Conservation (phyloP, 2,329 filamentous ascomycete species). For the Fusarium algeriense region DNA sequence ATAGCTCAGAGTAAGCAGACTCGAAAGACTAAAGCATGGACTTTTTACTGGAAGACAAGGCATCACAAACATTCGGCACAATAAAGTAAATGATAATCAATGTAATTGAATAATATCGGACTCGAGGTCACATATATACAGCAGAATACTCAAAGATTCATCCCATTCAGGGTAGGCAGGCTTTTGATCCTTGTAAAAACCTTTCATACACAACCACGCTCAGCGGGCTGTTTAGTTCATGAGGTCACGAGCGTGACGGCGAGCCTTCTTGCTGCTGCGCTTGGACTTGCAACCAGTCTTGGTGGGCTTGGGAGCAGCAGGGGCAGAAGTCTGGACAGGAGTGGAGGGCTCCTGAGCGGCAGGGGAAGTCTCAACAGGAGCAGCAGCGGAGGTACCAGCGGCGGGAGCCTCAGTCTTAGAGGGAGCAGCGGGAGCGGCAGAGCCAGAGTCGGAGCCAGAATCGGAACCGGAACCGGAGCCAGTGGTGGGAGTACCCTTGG, state of each 20-base stretch:
- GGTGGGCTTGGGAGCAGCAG: conserved; percentile 31
- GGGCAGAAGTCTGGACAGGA: conserved; percentile 17
- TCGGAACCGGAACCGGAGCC: conserved; percentile 10
- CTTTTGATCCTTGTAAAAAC: conserved; percentile 31
- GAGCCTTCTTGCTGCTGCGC: conserved; percentile 31
- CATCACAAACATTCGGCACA: too few relatives aligned
- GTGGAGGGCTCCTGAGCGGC: conserved; percentile 8
- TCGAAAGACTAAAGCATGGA: too few relatives aligned
- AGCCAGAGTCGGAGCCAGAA: background rate
- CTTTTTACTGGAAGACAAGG: background rate
- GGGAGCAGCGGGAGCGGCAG: background rate
- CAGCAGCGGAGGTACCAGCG: conserved; percentile 18
- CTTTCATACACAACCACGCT: conserved; percentile 37
- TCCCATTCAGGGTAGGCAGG: conserved; percentile 20
- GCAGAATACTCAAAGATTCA: conserved; percentile 45
- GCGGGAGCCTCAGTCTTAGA: background rate
- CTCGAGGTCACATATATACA: conserved; percentile 47
- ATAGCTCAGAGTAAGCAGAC: background rate
- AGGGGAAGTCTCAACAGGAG: conserved; percentile 20
- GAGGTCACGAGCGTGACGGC: conserved; percentile 44
- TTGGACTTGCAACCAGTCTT: conserved; percentile 42
- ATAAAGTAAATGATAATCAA: background rate
- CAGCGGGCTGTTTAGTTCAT: conserved; percentile 34
- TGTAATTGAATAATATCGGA: conserved; percentile 32
- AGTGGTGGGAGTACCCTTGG: conserved; percentile 27